Conservation (phyloP, 1,139 yeast species). For the Scheffersomyces stambukii region DNA sequence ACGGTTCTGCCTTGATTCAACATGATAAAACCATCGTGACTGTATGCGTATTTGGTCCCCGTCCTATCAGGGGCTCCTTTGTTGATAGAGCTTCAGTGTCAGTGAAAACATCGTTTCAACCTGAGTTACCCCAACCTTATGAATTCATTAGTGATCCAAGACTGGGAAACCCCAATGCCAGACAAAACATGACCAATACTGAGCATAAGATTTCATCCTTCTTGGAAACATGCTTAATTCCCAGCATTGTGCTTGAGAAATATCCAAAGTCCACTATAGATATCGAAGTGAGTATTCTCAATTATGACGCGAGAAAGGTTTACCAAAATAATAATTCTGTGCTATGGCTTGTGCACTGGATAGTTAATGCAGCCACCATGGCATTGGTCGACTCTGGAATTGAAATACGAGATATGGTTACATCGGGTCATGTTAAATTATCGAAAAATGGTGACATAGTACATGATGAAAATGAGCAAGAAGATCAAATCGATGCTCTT, state of each 20-base stretch:
- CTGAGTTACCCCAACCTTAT: slow-evolving; percentile 41
- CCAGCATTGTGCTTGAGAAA: slow-evolving; percentile 60
- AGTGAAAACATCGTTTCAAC: slow-evolving; percentile 61
- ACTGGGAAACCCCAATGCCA: slow-evolving; percentile 23
- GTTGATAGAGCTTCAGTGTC: slow-evolving; percentile 63
- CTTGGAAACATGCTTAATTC: slow-evolving; percentile 54
- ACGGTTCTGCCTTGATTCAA: slow-evolving; percentile 83
- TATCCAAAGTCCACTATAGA: slow-evolving; percentile 91
- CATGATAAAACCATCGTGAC: slow-evolving; percentile 58
- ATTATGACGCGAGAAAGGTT: slow-evolving; percentile 16
- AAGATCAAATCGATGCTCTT: slow-evolving; percentile 31
- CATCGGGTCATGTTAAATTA: slow-evolving; percentile 56
- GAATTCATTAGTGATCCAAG: slow-evolving; percentile 16
- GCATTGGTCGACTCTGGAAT: slow-evolving; percentile 85
- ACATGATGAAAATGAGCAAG: slow-evolving; percentile 13
- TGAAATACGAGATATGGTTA: slow-evolving; percentile 71
- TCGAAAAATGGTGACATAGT: slow-evolving; percentile 13
- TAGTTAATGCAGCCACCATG: slow-evolving; percentile 58
- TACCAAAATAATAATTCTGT: slow-evolving; percentile 26
- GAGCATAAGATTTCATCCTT: slow-evolving; percentile 54
- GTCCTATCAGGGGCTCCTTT: slow-evolving; percentile 79
- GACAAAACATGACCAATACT: slow-evolving; percentile 36
- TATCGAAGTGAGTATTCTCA: slow-evolving; percentile 65
- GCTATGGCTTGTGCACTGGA: slow-evolving; percentile 39
- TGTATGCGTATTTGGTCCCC: slow-evolving; percentile 81